Percentiles rank a stretch among this genome's conserved stretches.
Conservation (phyloP, 176 grass and related monocot genomes). For the Melocanna baccifera region DNA sequence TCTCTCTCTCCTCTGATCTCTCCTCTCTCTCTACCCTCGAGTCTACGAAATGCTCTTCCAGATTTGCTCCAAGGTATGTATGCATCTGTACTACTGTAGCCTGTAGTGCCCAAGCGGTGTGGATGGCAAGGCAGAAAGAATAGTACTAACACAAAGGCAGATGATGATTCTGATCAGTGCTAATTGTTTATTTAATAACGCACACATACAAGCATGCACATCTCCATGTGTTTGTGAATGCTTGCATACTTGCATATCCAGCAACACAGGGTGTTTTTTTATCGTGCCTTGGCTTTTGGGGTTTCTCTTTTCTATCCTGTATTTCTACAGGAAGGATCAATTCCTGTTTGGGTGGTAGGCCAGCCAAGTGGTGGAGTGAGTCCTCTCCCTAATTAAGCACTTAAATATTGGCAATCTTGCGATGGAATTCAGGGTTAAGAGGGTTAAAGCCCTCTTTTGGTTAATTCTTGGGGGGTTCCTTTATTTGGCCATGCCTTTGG, state of each 20-base stretch:
- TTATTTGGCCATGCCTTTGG: neutral
- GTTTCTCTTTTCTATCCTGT: neutral
- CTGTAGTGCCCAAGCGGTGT: neutral
- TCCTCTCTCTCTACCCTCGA: neutral
- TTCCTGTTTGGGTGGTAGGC: neutral
- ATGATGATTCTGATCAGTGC: neutral
- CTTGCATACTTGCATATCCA: constrained; percentile 14
- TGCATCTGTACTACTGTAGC: neutral
- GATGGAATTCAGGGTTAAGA: neutral
- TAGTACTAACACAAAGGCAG: neutral
- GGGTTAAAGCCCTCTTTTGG: neutral
- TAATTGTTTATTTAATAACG: neutral
- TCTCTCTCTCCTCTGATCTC: too few relatives aligned
- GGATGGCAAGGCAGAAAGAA: neutral
- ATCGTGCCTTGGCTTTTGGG: neutral
- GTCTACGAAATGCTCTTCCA: neutral
- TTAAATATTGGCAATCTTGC: neutral
- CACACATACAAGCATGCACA: neutral
- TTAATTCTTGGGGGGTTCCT: neutral
- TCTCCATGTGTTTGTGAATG: constrained; percentile 19
- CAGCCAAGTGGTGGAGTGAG: constrained; percentile 7
- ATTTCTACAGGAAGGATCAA: constrained; percentile 3
- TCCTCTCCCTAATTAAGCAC: neutral
- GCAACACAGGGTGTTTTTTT: neutral
- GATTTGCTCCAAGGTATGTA: neutral